Evolutionary conservation across 2,329 filamentous ascomycete species (phyloP).

Genomic region (Podosphaera xanthii): DNA sequence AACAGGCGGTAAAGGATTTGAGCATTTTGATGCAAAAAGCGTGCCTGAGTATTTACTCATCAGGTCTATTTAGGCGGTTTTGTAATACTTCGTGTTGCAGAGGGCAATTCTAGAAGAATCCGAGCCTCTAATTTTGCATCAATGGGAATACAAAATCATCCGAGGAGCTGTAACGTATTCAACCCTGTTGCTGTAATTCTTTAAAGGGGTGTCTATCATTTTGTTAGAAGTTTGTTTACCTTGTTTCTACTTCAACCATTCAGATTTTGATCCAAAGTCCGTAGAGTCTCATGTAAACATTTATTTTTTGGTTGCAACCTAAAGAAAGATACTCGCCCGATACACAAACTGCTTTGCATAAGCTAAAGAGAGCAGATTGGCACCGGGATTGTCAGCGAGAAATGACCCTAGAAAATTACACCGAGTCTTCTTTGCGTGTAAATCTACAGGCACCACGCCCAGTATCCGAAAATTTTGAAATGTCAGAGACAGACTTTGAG

Average conservation of each 20-base stretch:
- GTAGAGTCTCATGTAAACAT: too few relatives aligned
- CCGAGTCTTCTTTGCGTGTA: not conserved
- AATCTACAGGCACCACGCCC: not conserved
- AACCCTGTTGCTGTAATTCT: not conserved
- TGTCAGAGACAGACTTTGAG: conserved; percentile 51
- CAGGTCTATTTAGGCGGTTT: not conserved
- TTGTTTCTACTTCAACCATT: too few relatives aligned
- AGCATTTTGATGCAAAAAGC: too few relatives aligned
- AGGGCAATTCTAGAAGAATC: not conserved
- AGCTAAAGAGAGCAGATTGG: too few relatives aligned
- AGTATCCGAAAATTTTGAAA: not conserved
- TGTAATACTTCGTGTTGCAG: not conserved
- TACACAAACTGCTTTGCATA: too few relatives aligned
- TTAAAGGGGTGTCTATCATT: not conserved
- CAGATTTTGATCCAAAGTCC: too few relatives aligned
- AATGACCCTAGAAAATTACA: not conserved
- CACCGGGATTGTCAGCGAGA: not conserved
- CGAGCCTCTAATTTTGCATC: not conserved
- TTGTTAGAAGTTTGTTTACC: too few relatives aligned
- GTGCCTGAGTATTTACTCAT: not conserved
- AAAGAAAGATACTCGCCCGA: too few relatives aligned
- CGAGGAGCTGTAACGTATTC: not conserved
- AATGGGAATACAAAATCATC: not conserved
- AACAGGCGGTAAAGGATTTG: too few relatives aligned
- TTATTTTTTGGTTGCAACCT: too few relatives aligned